These are phyloP conservation scores for Zasmidium angulare DNA, from an alignment of 2,329 filamentous ascomycete genomes.

Conservation along the genomic window DNA sequence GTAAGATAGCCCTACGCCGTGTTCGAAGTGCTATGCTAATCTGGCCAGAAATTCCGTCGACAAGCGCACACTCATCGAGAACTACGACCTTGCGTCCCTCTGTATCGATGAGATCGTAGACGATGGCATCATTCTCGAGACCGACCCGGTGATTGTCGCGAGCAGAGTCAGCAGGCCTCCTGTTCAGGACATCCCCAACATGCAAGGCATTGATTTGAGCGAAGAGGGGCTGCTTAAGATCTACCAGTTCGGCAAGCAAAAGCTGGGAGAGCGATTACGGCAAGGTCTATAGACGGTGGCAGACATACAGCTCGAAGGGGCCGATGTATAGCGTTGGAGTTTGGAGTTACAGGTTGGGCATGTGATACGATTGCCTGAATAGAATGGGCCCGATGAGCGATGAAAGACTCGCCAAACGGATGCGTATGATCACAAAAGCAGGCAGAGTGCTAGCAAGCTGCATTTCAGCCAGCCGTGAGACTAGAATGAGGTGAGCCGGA, in stretches of 20 bases:
- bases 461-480: no score
- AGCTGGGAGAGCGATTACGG: slow-evolving; percentile 85
- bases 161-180: slow-evolving; percentile 91
- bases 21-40: slow-evolving; percentile 9
- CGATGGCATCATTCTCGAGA: slow-evolving; percentile 95
- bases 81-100: slow-evolving; percentile 93
- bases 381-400: neutral
- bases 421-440: neutral
- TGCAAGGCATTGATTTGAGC: slow-evolving; percentile 92
- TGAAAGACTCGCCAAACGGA: neutral
- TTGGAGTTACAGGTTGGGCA: neutral
- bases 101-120: slow-evolving; percentile 95
- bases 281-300: slow-evolving; percentile 63
- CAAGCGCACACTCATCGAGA: slow-evolving; percentile 96
- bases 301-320: neutral
- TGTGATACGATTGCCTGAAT: neutral
- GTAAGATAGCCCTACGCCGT: slow-evolving; percentile 52
- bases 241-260: slow-evolving; percentile 89
- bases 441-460: no score
- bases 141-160: slow-evolving; percentile 89
- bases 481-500: no score
- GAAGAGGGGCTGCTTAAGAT: slow-evolving; percentile 94
- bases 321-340: slow-evolving; percentile 6
- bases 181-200: slow-evolving; percentile 78
- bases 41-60: slow-evolving; percentile 87